Evolutionary conservation across 306 rosid species (phyloP).

Genomic region (Glycine latifolia): DNA sequence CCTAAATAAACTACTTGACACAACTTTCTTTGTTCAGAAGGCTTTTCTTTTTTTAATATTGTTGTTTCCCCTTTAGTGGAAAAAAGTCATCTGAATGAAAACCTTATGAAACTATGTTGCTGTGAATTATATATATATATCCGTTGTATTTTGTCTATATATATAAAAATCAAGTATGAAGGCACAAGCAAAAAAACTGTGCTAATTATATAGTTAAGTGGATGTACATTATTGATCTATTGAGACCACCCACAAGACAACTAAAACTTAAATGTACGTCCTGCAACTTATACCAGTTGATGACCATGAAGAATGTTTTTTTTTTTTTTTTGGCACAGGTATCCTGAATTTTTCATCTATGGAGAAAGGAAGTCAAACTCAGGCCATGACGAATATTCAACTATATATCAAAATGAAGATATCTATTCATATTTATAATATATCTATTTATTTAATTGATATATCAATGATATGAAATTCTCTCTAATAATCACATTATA

Average conservation of each 20-base stretch:
- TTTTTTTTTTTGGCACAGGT: neutral
- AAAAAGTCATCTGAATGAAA: too few species aligned
- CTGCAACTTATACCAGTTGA: neutral
- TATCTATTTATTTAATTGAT: too few species aligned
- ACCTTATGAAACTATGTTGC: too few species aligned
- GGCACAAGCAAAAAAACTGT: neutral
- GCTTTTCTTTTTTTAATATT: neutral
- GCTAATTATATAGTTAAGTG: neutral
- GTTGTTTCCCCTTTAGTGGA: conserved; percentile 4
- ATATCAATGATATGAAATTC: neutral
- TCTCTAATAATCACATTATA: neutral
- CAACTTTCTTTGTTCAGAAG: neutral
- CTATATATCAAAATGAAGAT: neutral
- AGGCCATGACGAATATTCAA: neutral
- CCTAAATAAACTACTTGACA: too few species aligned
- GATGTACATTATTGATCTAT: neutral
- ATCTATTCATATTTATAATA: too few species aligned
- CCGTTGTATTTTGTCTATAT: neutral
- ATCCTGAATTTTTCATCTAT: neutral
- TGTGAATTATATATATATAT: too few species aligned
- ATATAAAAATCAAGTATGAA: neutral
- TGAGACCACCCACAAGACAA: neutral
- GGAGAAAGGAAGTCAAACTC: neutral
- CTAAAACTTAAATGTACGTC: neutral
- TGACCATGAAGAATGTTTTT: neutral